A percentile compares a stretch with the other conserved stretches of the same genome.
phyloP scores from a whole-genome alignment of 495 filamentous ascomycete genomes.

The Trichocladium uniseriatum region DNA sequence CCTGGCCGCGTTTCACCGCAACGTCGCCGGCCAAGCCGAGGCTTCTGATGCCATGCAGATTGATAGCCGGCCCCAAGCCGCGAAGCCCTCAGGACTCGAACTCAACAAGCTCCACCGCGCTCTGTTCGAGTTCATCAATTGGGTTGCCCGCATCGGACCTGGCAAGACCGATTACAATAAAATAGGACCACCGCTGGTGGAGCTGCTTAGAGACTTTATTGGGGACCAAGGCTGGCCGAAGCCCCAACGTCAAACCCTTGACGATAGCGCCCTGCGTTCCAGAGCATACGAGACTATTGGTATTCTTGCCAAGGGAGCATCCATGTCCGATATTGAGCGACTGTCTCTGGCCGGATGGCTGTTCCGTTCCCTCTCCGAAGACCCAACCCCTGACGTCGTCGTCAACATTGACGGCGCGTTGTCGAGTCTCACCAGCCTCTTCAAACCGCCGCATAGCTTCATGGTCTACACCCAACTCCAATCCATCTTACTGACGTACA shows the following conservation, averaged over 20 bases:
- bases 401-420: conserved; percentile 86
- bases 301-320: conserved; percentile 53
- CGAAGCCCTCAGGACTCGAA: conserved; percentile 20
- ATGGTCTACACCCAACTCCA: conserved; percentile 26
- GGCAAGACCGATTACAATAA: conserved; percentile 39
- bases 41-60: conserved; percentile 14
- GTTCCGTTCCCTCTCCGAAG: conserved; percentile 70
- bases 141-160: conserved; percentile 69
- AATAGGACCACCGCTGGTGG: conserved; percentile 63
- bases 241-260: conserved; percentile 44
- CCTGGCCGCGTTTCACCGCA: conserved; percentile 23
- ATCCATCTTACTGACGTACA: conserved; percentile 55
- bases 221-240: conserved; percentile 77
- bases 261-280: conserved; percentile 57
- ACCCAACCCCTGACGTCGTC: conserved; percentile 63
- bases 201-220: conserved; percentile 63
- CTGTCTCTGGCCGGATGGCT: conserved; percentile 62
- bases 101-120: conserved; percentile 54
- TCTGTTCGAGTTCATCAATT: conserved; percentile 82
- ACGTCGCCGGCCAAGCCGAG: conserved; percentile 17
- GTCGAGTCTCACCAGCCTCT: conserved; percentile 52
- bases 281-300: conserved; percentile 81
- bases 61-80: conserved; percentile 24
- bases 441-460: conserved; percentile 38
- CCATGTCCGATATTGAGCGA: conserved; percentile 41